Evolutionary conservation across 129 eudicot genomes (phyloP).

Genomic region (Tagetes erecta): DNA sequence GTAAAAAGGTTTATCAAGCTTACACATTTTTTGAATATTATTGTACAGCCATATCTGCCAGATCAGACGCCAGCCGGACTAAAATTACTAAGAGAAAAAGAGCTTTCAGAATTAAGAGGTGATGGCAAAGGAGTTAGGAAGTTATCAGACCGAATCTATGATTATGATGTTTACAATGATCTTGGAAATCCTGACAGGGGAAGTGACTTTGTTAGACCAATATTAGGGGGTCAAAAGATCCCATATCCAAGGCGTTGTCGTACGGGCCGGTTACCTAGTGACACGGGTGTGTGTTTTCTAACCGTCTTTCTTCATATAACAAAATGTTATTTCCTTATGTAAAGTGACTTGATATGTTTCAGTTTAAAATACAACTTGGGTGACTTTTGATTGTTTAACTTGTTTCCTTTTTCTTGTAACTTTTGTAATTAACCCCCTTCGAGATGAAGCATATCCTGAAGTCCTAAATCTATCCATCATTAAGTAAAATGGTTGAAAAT

Average conservation of each 20-base stretch:
- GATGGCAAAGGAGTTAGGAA: conserved; percentile 86
- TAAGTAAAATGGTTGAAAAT: too few relatives aligned
- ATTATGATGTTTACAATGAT: conserved; percentile 80
- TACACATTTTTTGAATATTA: not conserved
- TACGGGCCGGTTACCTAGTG: conserved; percentile 76
- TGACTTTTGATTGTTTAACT: too few relatives aligned
- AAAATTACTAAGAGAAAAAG: conserved; percentile 70
- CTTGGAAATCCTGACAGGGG: conserved; percentile 92
- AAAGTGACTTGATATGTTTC: not conserved
- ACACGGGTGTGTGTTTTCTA: conserved; percentile 46
- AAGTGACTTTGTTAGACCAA: conserved; percentile 60
- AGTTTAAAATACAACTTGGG: not conserved
- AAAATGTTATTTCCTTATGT: not conserved
- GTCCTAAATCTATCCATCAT: too few relatives aligned
- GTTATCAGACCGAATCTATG: conserved; percentile 72
- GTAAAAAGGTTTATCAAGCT: not conserved
- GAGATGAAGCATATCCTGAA: not conserved
- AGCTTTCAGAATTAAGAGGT: conserved; percentile 72
- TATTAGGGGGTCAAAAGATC: conserved; percentile 64
- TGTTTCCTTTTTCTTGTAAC: too few relatives aligned
- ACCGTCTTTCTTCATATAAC: not conserved
- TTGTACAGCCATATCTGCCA: conserved; percentile 84
- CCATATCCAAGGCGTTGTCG: conserved; percentile 96
- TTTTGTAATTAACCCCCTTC: not conserved
- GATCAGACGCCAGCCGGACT: conserved; percentile 80